These are phyloP conservation scores for Yamadazyma insecticola DNA, from an alignment of 805 yeast genomes.

Conservation along the genomic window DNA sequence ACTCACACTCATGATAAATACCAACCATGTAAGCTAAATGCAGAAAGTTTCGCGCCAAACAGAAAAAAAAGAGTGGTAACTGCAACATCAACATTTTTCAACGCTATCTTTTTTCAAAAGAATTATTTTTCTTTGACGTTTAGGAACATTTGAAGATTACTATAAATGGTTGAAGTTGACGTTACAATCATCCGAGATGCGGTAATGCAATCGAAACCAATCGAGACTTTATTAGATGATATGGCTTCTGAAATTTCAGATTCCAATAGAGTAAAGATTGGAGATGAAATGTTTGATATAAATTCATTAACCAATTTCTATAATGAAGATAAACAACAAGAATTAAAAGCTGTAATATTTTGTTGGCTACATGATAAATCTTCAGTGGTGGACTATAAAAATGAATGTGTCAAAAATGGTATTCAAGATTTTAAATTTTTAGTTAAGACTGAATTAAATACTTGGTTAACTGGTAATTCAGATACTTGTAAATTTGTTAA, in stretches of 20 bases:
- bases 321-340: conserved; percentile 44
- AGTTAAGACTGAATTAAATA: conserved; percentile 77
- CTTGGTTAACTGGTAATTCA: conserved; percentile 74
- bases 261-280: conserved; percentile 32
- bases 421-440: conserved; percentile 73
- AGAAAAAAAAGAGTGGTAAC: no score
- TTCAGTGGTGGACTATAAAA: conserved; percentile 76
- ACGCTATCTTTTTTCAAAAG: no score
- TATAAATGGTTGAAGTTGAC: conserved; percentile 1
- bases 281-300: conserved; percentile 26
- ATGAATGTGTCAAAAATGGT: conserved; percentile 59
- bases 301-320: conserved; percentile 51
- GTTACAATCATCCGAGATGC: conserved; percentile 7
- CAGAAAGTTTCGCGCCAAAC: no score
- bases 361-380: conserved; percentile 76
- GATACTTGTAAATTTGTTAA: conserved; percentile 48
- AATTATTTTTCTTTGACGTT: no score
- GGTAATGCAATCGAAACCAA: conserved; percentile 3
- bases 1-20: conserved; percentile 1
- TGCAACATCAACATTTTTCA: conserved; percentile 1
- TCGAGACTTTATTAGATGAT: conserved; percentile 3
- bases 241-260: conserved; percentile 10
- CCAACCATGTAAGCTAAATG: no score
- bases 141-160: no score
- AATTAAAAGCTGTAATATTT: conserved; percentile 60